Conservation (phyloP, 2,329 filamentous ascomycete genomes). For the Xylaria arbuscula region DNA sequence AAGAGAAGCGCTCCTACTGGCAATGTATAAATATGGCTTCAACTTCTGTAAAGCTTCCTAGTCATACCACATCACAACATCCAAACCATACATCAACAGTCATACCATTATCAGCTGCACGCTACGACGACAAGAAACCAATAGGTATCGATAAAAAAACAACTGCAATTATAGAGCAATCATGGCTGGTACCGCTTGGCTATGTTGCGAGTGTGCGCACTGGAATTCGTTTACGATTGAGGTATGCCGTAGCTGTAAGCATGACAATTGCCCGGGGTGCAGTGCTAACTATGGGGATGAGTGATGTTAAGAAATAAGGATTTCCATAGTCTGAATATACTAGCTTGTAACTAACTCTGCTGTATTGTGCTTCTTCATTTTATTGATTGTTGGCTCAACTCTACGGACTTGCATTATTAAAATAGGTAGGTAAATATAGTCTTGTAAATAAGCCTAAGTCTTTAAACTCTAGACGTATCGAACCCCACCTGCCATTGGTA, state of each 20-base stretch:
- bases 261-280: conserved; percentile 1
- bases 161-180: not conserved
- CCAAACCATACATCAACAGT: not conserved
- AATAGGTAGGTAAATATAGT: no score
- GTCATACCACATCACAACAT: not conserved
- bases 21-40: not conserved
- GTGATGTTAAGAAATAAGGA: not conserved
- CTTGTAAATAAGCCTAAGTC: no score
- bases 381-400: no score
- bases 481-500: not conserved
- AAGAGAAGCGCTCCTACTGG: not conserved
- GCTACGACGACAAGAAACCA: not conserved
- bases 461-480: not conserved
- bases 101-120: not conserved
- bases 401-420: no score
- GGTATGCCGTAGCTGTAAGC: not conserved
- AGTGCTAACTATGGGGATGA: conserved; percentile 3
- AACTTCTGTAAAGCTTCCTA: not conserved
- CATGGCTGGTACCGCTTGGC: conserved; percentile 15
- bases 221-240: not conserved
- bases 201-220: conserved; percentile 6
- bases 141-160: not conserved
- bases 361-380: not conserved
- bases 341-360: not conserved
- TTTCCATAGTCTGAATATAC: not conserved